These are phyloP conservation scores for Chytridium lagenaria DNA, from an alignment of 371 early-diverging fungal species.

Conservation along the genomic window DNA sequence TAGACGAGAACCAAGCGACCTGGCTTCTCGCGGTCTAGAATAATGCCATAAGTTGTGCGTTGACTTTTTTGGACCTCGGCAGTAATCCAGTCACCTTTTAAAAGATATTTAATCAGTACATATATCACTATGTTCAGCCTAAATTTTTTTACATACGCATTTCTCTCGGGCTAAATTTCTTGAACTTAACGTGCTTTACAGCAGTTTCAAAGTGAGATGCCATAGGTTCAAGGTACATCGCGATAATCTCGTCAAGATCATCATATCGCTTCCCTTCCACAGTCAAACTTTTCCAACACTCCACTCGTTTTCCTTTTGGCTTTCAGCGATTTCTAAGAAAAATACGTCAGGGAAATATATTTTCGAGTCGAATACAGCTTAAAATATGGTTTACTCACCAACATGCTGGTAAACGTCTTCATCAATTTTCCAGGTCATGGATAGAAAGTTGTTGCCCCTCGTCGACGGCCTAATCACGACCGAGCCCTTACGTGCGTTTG, in stretches of 20 bases:
- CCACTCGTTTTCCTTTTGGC: constrained; percentile 73
- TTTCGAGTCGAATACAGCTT: constrained; percentile 15
- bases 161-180: constrained; percentile 48
- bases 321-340: constrained; percentile 80
- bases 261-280: constrained; percentile 70
- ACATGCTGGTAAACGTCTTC: constrained; percentile 88
- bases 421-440: constrained; percentile 92
- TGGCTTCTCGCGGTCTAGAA: constrained; percentile 42
- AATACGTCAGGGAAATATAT: constrained; percentile 3
- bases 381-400: constrained; percentile 44
- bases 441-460: constrained; percentile 82
- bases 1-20: constrained; percentile 53
- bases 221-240: constrained; percentile 86
- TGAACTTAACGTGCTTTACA: constrained; percentile 54
- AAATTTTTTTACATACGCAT: constrained; percentile 51
- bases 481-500: constrained; percentile 71
- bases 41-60: constrained; percentile 53
- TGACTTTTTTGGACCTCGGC: no score
- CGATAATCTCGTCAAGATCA: constrained; percentile 92
- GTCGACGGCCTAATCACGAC: constrained; percentile 94
- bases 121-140: no score
- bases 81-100: no score
- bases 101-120: no score
- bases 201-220: constrained; percentile 58
- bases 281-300: constrained; percentile 64